Percentiles rank a stretch among this genome's conserved stretches.
These are phyloP conservation scores for Trichosporon asahii DNA, from an alignment of 1,284 basidiomycete species.

Conservation along the genomic window DNA sequence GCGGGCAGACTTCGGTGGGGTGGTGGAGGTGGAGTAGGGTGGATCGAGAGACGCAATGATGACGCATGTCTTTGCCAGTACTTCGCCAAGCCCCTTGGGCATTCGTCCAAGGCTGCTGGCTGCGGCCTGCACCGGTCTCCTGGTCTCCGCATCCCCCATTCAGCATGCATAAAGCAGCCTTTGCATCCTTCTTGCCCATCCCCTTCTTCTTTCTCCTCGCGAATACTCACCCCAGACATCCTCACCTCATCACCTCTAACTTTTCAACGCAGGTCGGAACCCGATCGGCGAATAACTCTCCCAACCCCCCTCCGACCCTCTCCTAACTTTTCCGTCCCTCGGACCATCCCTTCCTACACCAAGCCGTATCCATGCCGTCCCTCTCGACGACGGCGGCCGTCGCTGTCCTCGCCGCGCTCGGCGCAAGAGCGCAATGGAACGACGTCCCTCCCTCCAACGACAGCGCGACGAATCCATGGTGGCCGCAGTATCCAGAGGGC, in stretches of 20 bases:
- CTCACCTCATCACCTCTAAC: no score
- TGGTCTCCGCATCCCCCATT: background rate
- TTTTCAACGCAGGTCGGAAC: background rate
- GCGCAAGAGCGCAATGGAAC: slow-evolving; percentile 1
- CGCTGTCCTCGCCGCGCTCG: background rate
- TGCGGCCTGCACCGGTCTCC: background rate
- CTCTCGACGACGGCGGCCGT: background rate
- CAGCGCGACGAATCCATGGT: slow-evolving; percentile 18
- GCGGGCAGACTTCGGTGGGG: no score
- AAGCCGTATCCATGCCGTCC: background rate
- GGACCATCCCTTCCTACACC: background rate
- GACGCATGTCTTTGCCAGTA: background rate
- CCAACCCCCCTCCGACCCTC: background rate
- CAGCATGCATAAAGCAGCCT: background rate
- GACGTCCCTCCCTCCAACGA: slow-evolving; percentile 18
- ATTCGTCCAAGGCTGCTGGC: background rate
- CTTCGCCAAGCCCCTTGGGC: background rate
- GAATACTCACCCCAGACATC: no score
- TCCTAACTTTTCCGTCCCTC: background rate
- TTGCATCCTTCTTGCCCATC: background rate
- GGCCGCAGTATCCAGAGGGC: slow-evolving; percentile 20
- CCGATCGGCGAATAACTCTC: background rate
- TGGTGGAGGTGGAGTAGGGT: background rate
- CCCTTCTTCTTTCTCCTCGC: background rate
- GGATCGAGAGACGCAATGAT: background rate